Conservation (phyloP, 2,329 filamentous ascomycete genomes). For the Zymoseptoria brevis region DNA sequence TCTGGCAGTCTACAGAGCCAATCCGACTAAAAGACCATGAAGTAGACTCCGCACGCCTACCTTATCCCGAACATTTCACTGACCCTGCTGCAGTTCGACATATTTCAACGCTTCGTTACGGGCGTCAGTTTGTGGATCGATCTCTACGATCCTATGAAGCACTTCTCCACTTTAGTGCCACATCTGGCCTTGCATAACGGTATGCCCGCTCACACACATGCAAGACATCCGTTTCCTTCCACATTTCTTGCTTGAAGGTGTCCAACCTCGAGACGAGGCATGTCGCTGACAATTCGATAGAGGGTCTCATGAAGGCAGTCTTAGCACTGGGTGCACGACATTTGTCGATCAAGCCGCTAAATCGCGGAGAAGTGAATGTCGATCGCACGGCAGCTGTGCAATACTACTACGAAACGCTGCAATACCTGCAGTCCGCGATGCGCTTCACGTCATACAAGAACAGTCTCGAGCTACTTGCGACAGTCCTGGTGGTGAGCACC, state of each 20-base stretch:
- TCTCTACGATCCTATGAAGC: slow-evolving; percentile 36
- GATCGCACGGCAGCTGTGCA: slow-evolving; percentile 33
- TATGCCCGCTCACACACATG: not conserved
- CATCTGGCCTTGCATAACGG: slow-evolving; percentile 42
- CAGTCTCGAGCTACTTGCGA: slow-evolving; percentile 51
- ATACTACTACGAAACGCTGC: slow-evolving; percentile 57
- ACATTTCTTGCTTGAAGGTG: not conserved
- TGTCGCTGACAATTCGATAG: slow-evolving; percentile 4
- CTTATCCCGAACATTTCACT: not conserved
- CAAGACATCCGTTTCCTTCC: not conserved
- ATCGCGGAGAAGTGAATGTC: slow-evolving; percentile 18
- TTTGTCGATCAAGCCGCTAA: slow-evolving; percentile 34
- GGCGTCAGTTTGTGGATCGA: slow-evolving; percentile 36
- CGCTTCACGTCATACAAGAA: slow-evolving; percentile 50
- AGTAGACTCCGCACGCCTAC: not conserved
- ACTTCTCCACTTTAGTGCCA: slow-evolving; percentile 33
- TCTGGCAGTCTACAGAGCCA: slow-evolving; percentile 22
- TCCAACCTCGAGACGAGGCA: not conserved
- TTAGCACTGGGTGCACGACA: slow-evolving; percentile 50
- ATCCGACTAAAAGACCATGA: slow-evolving; percentile 31
- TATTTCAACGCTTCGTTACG: slow-evolving; percentile 35
- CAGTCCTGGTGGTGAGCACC: slow-evolving; percentile 52
- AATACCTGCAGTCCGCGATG: slow-evolving; percentile 54
- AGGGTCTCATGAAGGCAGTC: slow-evolving; percentile 50
- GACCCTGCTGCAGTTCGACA: slow-evolving; percentile 15